Percentiles rank a stretch among this genome's conserved stretches.
Evolutionary conservation across 805 yeast species (phyloP).

Genomic region (Nakazawaea pomicola): DNA sequence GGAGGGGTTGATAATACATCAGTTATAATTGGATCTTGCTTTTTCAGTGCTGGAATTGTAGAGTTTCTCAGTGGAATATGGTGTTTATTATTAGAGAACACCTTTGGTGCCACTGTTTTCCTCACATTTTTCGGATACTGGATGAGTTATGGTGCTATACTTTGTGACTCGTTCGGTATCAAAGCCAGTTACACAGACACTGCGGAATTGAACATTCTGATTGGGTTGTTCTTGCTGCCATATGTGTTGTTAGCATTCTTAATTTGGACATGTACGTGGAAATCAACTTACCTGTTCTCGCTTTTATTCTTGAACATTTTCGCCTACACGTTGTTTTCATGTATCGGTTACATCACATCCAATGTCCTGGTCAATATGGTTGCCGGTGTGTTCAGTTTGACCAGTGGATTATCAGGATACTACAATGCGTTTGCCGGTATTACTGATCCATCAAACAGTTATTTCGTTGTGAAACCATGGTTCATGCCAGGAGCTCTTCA

Average conservation of each 20-base stretch:
- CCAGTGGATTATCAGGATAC: slow-evolving; percentile 38
- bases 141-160: slow-evolving; percentile 41
- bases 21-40: slow-evolving; percentile 61
- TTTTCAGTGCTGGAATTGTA: slow-evolving; percentile 49
- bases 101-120: slow-evolving; percentile 51
- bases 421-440: slow-evolving; percentile 43
- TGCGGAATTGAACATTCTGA: slow-evolving; percentile 35
- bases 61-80: slow-evolving; percentile 46
- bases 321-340: slow-evolving; percentile 38
- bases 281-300: slow-evolving; percentile 38
- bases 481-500: slow-evolving; percentile 38
- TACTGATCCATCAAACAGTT: slow-evolving; percentile 51
- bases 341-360: slow-evolving; percentile 38
- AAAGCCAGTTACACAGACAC: slow-evolving; percentile 29
- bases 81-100: slow-evolving; percentile 44
- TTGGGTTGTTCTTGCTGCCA: slow-evolving; percentile 43
- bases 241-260: slow-evolving; percentile 47
- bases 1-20: slow-evolving; percentile 48
- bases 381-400: slow-evolving; percentile 43
- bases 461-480: slow-evolving; percentile 43
- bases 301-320: slow-evolving; percentile 36
- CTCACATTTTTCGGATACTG: slow-evolving; percentile 52
- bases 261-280: slow-evolving; percentile 40
- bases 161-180: slow-evolving; percentile 39
- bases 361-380: slow-evolving; percentile 29